Percentiles rank a stretch among this genome's conserved stretches.
Conservation (phyloP, 1,284 basidiomycete species). For the Kwoniella shivajii region DNA sequence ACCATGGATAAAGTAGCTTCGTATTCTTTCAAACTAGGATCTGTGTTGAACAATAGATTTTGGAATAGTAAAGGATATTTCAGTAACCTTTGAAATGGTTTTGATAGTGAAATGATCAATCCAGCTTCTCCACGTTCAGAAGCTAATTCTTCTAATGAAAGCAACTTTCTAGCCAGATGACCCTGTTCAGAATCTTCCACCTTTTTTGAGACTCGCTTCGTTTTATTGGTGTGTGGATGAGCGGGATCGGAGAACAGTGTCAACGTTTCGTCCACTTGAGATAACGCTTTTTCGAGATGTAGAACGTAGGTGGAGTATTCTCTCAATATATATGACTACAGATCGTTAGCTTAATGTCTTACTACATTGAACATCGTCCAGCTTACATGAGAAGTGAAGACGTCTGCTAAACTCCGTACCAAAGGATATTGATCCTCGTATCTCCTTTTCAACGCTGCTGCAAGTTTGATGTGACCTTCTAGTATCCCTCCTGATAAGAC, state of each 20-base stretch:
- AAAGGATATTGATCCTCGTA: conserved; percentile 92
- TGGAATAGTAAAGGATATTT: conserved; percentile 98
- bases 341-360: conserved; percentile 5
- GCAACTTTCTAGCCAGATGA: conserved; percentile 24
- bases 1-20: conserved; percentile 95
- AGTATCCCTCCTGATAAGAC: conserved; percentile 80
- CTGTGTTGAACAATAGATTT: conserved; percentile 91
- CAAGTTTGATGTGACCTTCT: conserved; percentile 80
- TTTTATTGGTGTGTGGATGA: not conserved
- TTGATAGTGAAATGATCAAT: conserved; percentile 88
- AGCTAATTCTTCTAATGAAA: conserved; percentile 74
- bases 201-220: conserved; percentile 75
- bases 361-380: too few relatives aligned
- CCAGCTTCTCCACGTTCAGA: conserved; percentile 87
- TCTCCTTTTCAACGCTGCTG: conserved; percentile 75
- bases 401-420: conserved; percentile 85
- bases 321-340: conserved; percentile 83
- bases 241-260: conserved; percentile 11
- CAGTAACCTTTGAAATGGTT: conserved; percentile 93
- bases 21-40: conserved; percentile 95
- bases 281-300: conserved; percentile 83
- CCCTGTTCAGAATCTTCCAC: conserved; percentile 71
- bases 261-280: conserved; percentile 79
- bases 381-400: conserved; percentile 88
- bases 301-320: conserved; percentile 90